Evolutionary conservation across 768 basidiomycete genomes (phyloP), one percentile per base, ranked within the genome.

Genomic region (Pholiota microspora): DNA sequence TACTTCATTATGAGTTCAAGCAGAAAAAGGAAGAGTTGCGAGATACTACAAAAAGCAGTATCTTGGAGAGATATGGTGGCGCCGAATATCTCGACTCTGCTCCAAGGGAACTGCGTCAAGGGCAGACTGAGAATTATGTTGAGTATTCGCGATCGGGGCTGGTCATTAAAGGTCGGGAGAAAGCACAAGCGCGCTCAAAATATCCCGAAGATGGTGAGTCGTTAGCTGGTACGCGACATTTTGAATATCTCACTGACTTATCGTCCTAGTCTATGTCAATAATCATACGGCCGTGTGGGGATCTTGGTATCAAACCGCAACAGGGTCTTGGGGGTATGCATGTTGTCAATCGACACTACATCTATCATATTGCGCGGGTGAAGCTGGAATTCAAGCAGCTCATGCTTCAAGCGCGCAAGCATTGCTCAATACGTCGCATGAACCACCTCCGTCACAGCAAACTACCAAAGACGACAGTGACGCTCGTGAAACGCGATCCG

Each of bases 251-350:
- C 34, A 55, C 57, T n/a, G 59, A 57, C 55, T 45, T 31, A 27
- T 18, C 53, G 18, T 7, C 59, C 1, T 59, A 98, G 94, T 94
- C 6, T 87, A 82, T 62, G 74, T 89, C 64, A 95, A 94, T 70
- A 99, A 99, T 65, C 97, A 99, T 65, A 94, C 89, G 0, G 77
- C 84, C 4, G 86, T 98, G n/a, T 99, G 97, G 97, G 97, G 97
- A 42, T 99, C 97, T 40, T 98, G 86, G 85, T 98, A 91, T 68
- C 85, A 91, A 60, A 57, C 74, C 13, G 73, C 81, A 10, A 77
- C 80, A 2, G 83, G 86, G 12, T 66, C 75, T 55, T 99, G 97
- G 97, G 97, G 97, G 32, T 99, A 88, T 69, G 88, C 83, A 24
- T 99, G 97, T 69, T 99, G 97, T 65, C 95, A 97, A 65, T 94